A percentile compares a stretch with the other conserved stretches of the same genome.
These are phyloP conservation scores for Ophiostoma montium DNA, from an alignment of 2,329 filamentous ascomycete species.

Conservation along the genomic window DNA sequence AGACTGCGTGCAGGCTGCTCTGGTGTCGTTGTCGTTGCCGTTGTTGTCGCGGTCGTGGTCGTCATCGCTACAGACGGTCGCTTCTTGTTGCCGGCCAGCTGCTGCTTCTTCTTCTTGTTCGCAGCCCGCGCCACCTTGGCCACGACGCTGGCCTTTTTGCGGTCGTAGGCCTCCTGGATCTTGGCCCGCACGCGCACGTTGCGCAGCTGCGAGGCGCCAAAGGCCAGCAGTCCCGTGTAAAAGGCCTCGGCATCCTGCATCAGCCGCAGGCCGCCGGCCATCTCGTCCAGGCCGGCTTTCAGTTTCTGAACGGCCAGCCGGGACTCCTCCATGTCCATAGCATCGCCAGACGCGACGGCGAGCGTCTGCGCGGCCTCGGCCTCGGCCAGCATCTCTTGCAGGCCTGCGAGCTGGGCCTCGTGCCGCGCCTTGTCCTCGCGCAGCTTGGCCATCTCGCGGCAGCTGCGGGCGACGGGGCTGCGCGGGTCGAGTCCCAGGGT, in stretches of 20 bases:
- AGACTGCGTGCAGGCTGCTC: background rate
- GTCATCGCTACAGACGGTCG: no score
- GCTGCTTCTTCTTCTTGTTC: background rate
- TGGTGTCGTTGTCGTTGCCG: background rate
- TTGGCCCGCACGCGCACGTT: background rate
- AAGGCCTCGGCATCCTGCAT: background rate
- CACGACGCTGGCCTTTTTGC: background rate
- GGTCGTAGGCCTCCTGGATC: background rate
- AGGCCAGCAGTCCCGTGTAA: background rate
- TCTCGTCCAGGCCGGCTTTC: background rate
- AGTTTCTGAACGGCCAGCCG: background rate
- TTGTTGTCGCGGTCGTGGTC: no score
- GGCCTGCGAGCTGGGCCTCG: background rate
- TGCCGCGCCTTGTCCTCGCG: background rate
- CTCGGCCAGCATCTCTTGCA: background rate
- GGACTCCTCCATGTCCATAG: no score
- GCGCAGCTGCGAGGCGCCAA: background rate
- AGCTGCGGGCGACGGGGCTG: background rate
- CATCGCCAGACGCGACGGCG: no score
- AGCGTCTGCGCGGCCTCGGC: background rate
- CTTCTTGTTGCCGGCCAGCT: no score
- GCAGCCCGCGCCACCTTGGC: background rate
- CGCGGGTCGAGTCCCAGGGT: background rate
- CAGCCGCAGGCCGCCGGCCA: no score
- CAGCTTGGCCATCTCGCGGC: background rate